phyloP scores from a whole-genome alignment of 345 rosid genomes.

The Dimocarpus longan region DNA sequence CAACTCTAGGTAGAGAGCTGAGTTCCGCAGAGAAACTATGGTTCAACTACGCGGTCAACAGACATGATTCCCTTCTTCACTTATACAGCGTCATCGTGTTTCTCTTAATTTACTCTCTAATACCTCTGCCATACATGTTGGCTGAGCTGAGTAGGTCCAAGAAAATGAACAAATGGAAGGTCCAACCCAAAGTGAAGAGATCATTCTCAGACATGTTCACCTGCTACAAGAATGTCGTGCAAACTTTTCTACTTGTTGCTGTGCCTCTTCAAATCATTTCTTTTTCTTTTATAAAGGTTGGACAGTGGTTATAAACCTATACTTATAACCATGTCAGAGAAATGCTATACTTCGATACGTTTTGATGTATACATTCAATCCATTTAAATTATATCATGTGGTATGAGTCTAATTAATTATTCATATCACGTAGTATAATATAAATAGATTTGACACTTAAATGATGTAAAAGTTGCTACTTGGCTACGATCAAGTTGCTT shows the following conservation, averaged over 20 bases:
- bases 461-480: too few relatives aligned
- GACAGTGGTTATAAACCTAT: neutral
- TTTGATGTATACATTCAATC: too few relatives aligned
- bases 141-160: conserved; percentile 47
- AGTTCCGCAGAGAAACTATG: conserved; percentile 59
- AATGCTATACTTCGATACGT: too few relatives aligned
- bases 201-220: conserved; percentile 53
- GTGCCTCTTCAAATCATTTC: conserved; percentile 82
- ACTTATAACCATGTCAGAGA: too few relatives aligned
- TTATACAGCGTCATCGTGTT: conserved; percentile 70
- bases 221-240: conserved; percentile 75
- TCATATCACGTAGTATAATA: too few relatives aligned
- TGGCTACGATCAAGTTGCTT: neutral
- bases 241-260: conserved; percentile 62
- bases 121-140: conserved; percentile 62
- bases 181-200: conserved; percentile 71
- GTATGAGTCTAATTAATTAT: too few relatives aligned
- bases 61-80: conserved; percentile 70
- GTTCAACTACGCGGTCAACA: conserved; percentile 73
- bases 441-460: too few relatives aligned
- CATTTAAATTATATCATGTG: too few relatives aligned
- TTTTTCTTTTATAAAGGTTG: conserved; percentile 74
- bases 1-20: conserved; percentile 66
- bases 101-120: conserved; percentile 58
- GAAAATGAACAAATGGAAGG: conserved; percentile 58